Conservation (phyloP, 768 basidiomycete species). For the Rhizopogon rudus region DNA sequence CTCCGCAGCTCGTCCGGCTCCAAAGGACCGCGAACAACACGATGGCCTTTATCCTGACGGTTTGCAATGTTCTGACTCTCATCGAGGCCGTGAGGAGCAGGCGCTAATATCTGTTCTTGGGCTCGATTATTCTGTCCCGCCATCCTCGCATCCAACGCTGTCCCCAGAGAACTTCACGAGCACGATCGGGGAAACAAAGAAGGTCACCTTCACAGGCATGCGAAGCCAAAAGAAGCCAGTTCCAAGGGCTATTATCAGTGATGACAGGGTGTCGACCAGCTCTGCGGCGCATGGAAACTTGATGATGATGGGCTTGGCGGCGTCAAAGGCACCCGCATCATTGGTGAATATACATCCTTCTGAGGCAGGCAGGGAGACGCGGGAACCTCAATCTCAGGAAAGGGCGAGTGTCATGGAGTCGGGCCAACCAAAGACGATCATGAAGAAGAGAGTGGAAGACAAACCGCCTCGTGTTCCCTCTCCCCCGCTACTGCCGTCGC, state of each 20-base stretch:
- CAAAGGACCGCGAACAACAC: conserved; percentile 27
- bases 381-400: conserved; percentile 21
- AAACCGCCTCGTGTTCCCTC: conserved; percentile 77
- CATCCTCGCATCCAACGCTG: conserved; percentile 58
- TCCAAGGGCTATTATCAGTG: conserved; percentile 14
- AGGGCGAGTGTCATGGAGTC: conserved; percentile 18
- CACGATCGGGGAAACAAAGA: conserved; percentile 39
- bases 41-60: conserved; percentile 23
- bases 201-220: conserved; percentile 16
- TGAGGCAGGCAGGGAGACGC: conserved; percentile 14
- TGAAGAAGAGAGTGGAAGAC: conserved; percentile 41
- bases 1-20: conserved; percentile 38
- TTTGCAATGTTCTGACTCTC: conserved; percentile 38
- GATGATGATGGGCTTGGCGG: conserved; percentile 57
- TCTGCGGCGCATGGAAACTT: conserved; percentile 50
- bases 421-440: conserved; percentile 16
- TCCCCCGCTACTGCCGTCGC: conserved; percentile 66
- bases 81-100: conserved; percentile 34
- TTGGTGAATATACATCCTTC: conserved; percentile 25
- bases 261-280: conserved; percentile 28
- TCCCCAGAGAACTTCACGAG: conserved; percentile 74
- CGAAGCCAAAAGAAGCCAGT: conserved; percentile 30
- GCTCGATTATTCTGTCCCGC: conserved; percentile 28
- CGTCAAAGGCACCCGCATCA: conserved; percentile 30
- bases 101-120: conserved; percentile 37